Evolutionary conservation across 129 eudicot genomes (phyloP).

Genomic region (Flaveria brownii): DNA sequence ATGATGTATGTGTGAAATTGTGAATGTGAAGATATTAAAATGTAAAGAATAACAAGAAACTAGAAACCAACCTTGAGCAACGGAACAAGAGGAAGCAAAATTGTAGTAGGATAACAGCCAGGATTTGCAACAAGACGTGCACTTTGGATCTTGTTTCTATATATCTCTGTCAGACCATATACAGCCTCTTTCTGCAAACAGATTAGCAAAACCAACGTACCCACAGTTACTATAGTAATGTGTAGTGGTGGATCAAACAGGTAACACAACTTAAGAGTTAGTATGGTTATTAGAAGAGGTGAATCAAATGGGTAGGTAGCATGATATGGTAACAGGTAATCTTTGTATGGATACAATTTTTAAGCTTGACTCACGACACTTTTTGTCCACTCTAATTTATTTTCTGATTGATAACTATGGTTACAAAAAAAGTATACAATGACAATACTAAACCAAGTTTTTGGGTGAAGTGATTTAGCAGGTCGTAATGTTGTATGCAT

Average conservation of each 20-base stretch:
- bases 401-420: too few species aligned
- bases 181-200: conserved; percentile 86
- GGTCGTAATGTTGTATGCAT: not conserved
- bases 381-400: not conserved
- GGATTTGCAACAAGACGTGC: conserved; percentile 98
- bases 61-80: conserved; percentile 63
- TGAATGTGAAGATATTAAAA: not conserved
- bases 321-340: not conserved
- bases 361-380: not conserved
- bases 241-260: not conserved
- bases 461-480: not conserved
- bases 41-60: conserved; percentile 10
- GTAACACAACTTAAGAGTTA: not conserved
- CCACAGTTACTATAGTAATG: not conserved
- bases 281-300: not conserved
- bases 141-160: conserved; percentile 63
- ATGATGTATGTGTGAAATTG: not conserved
- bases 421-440: too few species aligned
- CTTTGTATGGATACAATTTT: not conserved
- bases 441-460: not conserved
- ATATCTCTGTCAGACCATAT: conserved; percentile 89
- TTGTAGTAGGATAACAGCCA: conserved; percentile 95
- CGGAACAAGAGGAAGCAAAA: conserved; percentile 91
- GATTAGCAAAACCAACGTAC: conserved; percentile 17
- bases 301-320: not conserved